Percentiles rank a stretch among this genome's conserved stretches.
Evolutionary conservation across 352 stramenopile genomes (phyloP).

Genomic region (Globisporangium mamillatum): DNA sequence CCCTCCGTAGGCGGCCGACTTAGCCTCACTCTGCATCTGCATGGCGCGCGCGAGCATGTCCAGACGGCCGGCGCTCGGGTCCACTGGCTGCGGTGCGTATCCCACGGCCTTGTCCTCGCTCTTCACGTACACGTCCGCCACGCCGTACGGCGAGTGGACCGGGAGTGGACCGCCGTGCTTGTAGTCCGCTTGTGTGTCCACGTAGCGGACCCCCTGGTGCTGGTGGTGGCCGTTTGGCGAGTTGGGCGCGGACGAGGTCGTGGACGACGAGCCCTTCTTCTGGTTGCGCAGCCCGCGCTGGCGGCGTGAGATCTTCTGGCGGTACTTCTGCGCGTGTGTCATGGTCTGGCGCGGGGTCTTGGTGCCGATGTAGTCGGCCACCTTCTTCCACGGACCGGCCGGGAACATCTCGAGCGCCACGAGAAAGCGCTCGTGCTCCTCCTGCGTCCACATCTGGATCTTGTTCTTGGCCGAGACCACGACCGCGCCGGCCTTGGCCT

Average conservation of each 20-base stretch:
- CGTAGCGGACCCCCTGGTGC: slow-evolving; percentile 7
- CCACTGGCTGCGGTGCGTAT: slow-evolving; percentile 19
- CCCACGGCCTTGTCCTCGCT: slow-evolving; percentile 26
- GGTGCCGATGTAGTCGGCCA: slow-evolving; percentile 81
- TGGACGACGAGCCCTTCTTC: slow-evolving; percentile 38
- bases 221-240: slow-evolving; percentile 9
- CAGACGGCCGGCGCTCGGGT: slow-evolving; percentile 42
- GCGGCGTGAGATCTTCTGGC: slow-evolving; percentile 76
- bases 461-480: slow-evolving; percentile 81
- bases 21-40: slow-evolving; percentile 33
- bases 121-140: slow-evolving; percentile 59
- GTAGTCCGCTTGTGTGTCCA: slow-evolving; percentile 32
- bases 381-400: slow-evolving; percentile 80
- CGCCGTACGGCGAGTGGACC: slow-evolving; percentile 44
- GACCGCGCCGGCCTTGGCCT: slow-evolving; percentile 75
- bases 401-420: slow-evolving; percentile 84
- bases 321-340: slow-evolving; percentile 84
- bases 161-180: slow-evolving; percentile 28
- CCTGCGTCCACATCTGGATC: slow-evolving; percentile 85
- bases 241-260: slow-evolving; percentile 6
- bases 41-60: slow-evolving; percentile 70
- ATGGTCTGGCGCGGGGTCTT: slow-evolving; percentile 93
- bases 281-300: slow-evolving; percentile 74
- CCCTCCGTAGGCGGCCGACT: slow-evolving; percentile 3
- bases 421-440: slow-evolving; percentile 85